Evolutionary conservation across 176 grass and related monocot species (phyloP).

Genomic region (Rhynchospora pubera): DNA sequence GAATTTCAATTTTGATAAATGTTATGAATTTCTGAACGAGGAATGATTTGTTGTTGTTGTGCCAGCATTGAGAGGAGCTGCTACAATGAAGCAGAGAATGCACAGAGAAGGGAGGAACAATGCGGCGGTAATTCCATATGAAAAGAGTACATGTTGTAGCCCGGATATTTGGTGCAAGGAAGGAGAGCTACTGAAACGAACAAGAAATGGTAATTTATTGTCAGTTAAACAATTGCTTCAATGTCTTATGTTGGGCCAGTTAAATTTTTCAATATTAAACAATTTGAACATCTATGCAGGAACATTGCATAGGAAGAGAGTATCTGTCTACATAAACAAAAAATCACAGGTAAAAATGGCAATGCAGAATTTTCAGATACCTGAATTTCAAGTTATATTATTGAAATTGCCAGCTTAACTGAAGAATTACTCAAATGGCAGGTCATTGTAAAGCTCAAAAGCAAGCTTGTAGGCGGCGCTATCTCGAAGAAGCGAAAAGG

Average conservation of each 20-base stretch:
- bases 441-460: constrained; percentile 58
- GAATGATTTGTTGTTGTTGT: neutral
- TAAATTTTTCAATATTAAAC: neutral
- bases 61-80: constrained; percentile 53
- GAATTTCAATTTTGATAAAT: neutral
- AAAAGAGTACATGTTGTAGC: constrained; percentile 36
- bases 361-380: neutral
- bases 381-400: neutral
- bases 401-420: neutral
- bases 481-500: constrained; percentile 60
- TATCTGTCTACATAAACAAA: constrained; percentile 56
- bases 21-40: neutral
- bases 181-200: constrained; percentile 56
- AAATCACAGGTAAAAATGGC: constrained; percentile 46
- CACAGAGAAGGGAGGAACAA: constrained; percentile 42
- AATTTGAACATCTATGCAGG: constrained; percentile 29
- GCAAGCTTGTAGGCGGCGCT: constrained; percentile 54
- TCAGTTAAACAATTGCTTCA: neutral
- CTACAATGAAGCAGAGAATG: constrained; percentile 34
- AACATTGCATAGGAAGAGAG: constrained; percentile 33
- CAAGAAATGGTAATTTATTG: constrained; percentile 39
- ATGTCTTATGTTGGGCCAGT: neutral
- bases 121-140: constrained; percentile 42
- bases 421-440: constrained; percentile 6
- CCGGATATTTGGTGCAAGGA: constrained; percentile 71